A percentile compares a stretch with the other conserved stretches of the same genome.
phyloP scores from a whole-genome alignment of 768 basidiomycete species.

The Porphyrellus cyaneotinctus region DNA sequence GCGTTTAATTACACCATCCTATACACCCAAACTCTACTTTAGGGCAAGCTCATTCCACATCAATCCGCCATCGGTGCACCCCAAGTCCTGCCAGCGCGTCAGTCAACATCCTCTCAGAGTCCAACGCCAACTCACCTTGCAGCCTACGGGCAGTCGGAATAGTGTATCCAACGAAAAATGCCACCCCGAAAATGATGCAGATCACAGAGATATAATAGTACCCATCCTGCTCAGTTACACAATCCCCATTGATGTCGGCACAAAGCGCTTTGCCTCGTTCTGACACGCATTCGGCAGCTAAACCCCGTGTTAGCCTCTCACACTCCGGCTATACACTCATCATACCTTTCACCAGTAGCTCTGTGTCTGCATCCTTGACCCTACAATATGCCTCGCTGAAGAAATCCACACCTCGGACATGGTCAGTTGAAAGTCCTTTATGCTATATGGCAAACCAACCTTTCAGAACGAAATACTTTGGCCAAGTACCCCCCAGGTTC shows the following conservation, averaged over 20 bases:
- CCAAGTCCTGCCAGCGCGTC: slow-evolving; percentile 50
- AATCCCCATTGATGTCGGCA: slow-evolving; percentile 68
- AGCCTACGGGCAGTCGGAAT: slow-evolving; percentile 80
- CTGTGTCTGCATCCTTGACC: slow-evolving; percentile 53
- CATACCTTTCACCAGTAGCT: slow-evolving; percentile 54
- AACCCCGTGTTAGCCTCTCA: slow-evolving; percentile 9
- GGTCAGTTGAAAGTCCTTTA: slow-evolving; percentile 8
- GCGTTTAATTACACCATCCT: slow-evolving; percentile 17
- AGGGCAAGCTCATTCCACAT: slow-evolving; percentile 35
- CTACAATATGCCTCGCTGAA: slow-evolving; percentile 84
- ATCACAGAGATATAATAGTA: slow-evolving; percentile 81
- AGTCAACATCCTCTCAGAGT: slow-evolving; percentile 5
- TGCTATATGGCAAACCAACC: slow-evolving; percentile 36
- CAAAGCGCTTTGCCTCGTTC: slow-evolving; percentile 86
- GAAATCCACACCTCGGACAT: slow-evolving; percentile 68
- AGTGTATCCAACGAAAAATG: slow-evolving; percentile 71
- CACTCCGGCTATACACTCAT: not conserved
- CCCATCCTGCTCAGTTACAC: slow-evolving; percentile 83
- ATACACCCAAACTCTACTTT: slow-evolving; percentile 18
- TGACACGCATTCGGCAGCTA: slow-evolving; percentile 86
- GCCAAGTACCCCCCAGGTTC: slow-evolving; percentile 98
- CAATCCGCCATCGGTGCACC: slow-evolving; percentile 67
- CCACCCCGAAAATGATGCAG: slow-evolving; percentile 75
- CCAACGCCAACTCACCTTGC: slow-evolving; percentile 58
- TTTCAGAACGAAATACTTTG: slow-evolving; percentile 92